Evolutionary conservation across 805 yeast genomes (phyloP).

Genomic region (Yarrowia sp.): DNA sequence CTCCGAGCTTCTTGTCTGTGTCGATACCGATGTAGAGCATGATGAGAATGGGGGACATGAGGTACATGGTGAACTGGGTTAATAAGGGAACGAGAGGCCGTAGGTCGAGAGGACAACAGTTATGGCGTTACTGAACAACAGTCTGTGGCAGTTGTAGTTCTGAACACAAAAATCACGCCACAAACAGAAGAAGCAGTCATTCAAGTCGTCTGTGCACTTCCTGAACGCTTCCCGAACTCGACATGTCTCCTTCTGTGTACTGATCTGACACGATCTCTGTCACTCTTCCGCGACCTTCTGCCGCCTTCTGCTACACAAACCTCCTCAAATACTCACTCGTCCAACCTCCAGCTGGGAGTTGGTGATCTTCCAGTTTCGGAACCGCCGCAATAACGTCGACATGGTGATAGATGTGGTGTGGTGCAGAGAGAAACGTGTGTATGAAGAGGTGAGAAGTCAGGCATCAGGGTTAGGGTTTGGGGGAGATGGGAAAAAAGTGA

Average conservation of each 20-base stretch:
- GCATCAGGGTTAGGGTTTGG: constrained; percentile 19
- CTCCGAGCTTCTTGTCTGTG: constrained; percentile 81
- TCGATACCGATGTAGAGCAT: constrained; percentile 93
- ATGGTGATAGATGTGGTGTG: neutral
- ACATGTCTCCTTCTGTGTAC: neutral
- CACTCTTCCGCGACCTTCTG: no score
- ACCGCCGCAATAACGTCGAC: constrained; percentile 5
- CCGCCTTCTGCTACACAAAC: no score
- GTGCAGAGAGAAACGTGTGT: neutral
- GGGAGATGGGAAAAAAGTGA: neutral
- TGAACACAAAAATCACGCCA: no score
- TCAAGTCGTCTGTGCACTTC: no score
- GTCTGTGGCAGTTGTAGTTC: no score
- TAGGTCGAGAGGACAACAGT: neutral
- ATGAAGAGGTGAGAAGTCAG: neutral
- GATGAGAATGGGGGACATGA: constrained; percentile 81
- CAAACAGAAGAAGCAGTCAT: no score
- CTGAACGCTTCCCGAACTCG: no score
- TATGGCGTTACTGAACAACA: no score
- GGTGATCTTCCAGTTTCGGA: constrained; percentile 25
- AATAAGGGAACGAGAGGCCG: neutral
- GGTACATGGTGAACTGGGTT: constrained; percentile 57
- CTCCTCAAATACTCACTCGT: constrained; percentile 1
- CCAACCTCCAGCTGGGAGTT: constrained; percentile 26
- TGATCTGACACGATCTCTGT: neutral